phyloP scores from a whole-genome alignment of 495 filamentous ascomycete genomes.

The Neurospora sublineolata region DNA sequence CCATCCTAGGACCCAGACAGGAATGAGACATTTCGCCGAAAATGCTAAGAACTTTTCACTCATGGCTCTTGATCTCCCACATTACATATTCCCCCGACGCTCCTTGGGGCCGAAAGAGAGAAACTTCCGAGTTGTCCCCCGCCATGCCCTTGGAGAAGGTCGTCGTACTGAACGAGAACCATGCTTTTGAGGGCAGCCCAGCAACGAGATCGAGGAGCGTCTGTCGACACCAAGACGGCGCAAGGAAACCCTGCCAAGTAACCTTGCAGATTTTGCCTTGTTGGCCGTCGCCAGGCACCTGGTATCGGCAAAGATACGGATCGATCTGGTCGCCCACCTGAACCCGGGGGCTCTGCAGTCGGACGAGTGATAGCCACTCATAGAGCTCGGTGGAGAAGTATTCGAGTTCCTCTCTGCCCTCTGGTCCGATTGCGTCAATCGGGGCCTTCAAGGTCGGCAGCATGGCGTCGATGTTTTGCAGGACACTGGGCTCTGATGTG shows the following conservation, averaged over 20 bases:
- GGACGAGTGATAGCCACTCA: slow-evolving; percentile 76
- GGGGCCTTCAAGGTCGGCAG: slow-evolving; percentile 41
- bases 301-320: slow-evolving; percentile 71
- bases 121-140: slow-evolving; percentile 32
- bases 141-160: slow-evolving; percentile 34
- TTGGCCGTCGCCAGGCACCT: slow-evolving; percentile 39
- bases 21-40: slow-evolving; percentile 25
- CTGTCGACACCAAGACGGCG: slow-evolving; percentile 34
- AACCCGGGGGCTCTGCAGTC: slow-evolving; percentile 63
- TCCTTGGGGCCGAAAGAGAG: slow-evolving; percentile 34
- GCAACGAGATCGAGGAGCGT: slow-evolving; percentile 29
- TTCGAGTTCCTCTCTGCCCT: slow-evolving; percentile 37
- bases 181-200: slow-evolving; percentile 29
- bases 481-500: slow-evolving; percentile 21
- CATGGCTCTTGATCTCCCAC: slow-evolving; percentile 40
- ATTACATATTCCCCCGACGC: slow-evolving; percentile 38
- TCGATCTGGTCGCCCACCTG: slow-evolving; percentile 57
- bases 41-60: slow-evolving; percentile 17
- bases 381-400: slow-evolving; percentile 53
- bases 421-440: slow-evolving; percentile 23
- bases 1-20: slow-evolving; percentile 46
- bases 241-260: slow-evolving; percentile 42
- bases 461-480: slow-evolving; percentile 23
- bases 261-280: slow-evolving; percentile 33
- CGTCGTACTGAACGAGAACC: slow-evolving; percentile 39